phyloP scores from a whole-genome alignment of 495 filamentous ascomycete genomes.

The Xylaria longipes region DNA sequence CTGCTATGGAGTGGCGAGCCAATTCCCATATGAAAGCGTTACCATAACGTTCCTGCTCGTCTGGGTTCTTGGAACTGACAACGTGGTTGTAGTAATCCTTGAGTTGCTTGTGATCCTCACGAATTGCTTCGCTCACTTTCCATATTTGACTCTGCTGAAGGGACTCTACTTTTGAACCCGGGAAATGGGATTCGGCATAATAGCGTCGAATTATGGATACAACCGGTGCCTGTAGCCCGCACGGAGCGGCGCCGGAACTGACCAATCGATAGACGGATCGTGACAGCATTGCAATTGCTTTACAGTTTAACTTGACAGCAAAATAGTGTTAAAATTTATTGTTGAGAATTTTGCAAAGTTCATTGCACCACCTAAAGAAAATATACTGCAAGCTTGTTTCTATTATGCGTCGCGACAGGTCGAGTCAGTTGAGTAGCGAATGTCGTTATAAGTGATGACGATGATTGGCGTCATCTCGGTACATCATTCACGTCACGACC shows the following conservation, averaged over 20 bases:
- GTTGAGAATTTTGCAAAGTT: neutral
- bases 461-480: slow-evolving; percentile 3
- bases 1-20: slow-evolving; percentile 67
- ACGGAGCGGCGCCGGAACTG: neutral
- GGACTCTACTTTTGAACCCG: slow-evolving; percentile 30
- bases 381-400: neutral
- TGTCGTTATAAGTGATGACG: slow-evolving; percentile 17
- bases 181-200: slow-evolving; percentile 31
- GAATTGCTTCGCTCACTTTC: slow-evolving; percentile 55
- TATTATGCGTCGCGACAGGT: neutral
- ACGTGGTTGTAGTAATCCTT: slow-evolving; percentile 65
- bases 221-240: neutral
- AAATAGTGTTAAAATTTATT: neutral
- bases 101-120: slow-evolving; percentile 68
- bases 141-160: slow-evolving; percentile 37
- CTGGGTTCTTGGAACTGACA: slow-evolving; percentile 51
- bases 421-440: neutral
- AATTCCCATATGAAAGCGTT: slow-evolving; percentile 77
- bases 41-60: slow-evolving; percentile 60
- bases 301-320: neutral
- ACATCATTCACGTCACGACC: neutral
- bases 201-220: slow-evolving; percentile 6
- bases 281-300: slow-evolving; percentile 8
- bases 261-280: neutral
- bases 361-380: neutral